Conservation (phyloP, 768 basidiomycete species). For the Rhodotorula babjevae region DNA sequence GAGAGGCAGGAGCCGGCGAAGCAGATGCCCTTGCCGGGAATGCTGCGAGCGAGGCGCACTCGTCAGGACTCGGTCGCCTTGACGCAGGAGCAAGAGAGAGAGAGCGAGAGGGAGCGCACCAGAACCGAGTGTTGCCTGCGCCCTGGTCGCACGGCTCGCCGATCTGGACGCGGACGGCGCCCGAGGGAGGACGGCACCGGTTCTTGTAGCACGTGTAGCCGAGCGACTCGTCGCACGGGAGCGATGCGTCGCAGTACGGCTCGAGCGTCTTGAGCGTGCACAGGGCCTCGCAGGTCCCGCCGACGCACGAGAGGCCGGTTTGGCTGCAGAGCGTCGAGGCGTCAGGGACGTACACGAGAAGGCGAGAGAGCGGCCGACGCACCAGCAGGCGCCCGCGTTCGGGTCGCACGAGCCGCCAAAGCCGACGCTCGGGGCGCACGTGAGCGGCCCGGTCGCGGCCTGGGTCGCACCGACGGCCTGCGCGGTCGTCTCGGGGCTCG, state of each 20-base stretch:
- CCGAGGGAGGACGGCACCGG: conserved; percentile 31
- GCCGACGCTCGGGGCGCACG: background rate
- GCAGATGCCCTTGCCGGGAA: conserved; percentile 31
- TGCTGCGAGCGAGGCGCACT: background rate
- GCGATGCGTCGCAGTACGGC: conserved; percentile 31
- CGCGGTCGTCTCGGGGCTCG: conserved; percentile 5
- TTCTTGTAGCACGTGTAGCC: conserved; percentile 32
- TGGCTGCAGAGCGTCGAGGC: conserved; percentile 1
- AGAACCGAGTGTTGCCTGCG: conserved; percentile 31
- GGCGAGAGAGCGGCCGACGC: background rate
- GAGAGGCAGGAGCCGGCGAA: conserved; percentile 16
- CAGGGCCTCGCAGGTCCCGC: conserved; percentile 15
- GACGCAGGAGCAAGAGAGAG: background rate
- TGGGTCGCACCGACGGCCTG: conserved; percentile 5
- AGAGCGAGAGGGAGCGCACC: conserved; percentile 5
- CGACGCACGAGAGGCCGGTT: conserved; percentile 26
- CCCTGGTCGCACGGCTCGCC: conserved; percentile 33
- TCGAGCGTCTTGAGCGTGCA: conserved; percentile 33
- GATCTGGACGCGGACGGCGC: conserved; percentile 23
- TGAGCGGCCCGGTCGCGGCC: background rate
- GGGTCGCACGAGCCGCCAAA: conserved; percentile 26
- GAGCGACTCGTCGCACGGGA: conserved; percentile 22
- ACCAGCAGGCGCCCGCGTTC: conserved; percentile 18
- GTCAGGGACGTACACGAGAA: too few species aligned
- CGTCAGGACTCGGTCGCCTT: too few species aligned